These are phyloP conservation scores for Fomitopsis pulvina DNA, from an alignment of 768 basidiomycete species.

Conservation along the genomic window DNA sequence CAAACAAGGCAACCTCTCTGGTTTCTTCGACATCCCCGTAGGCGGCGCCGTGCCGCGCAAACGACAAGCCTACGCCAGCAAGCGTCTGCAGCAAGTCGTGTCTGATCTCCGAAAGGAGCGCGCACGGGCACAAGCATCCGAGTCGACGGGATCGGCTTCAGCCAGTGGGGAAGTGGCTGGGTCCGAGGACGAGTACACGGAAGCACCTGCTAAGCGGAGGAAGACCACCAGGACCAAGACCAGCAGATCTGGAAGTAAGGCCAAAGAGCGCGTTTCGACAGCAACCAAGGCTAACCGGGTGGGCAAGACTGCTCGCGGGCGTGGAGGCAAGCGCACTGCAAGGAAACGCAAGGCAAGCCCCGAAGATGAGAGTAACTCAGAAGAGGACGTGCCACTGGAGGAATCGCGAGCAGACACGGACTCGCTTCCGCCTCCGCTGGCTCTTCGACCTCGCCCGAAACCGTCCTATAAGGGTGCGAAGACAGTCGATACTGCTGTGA, in stretches of 20 bases:
- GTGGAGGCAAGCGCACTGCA: slow-evolving; percentile 8
- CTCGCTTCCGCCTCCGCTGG: slow-evolving; percentile 18
- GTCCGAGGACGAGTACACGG: slow-evolving; percentile 20
- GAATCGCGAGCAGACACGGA: slow-evolving; percentile 1
- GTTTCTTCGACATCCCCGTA: slow-evolving; percentile 65
- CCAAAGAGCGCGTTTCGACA: background rate
- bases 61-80: slow-evolving; percentile 78
- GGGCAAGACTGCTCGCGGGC: slow-evolving; percentile 2
- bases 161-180: slow-evolving; percentile 12
- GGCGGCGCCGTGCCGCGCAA: slow-evolving; percentile 76
- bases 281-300: background rate
- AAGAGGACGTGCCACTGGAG: slow-evolving; percentile 5
- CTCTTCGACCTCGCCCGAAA: slow-evolving; percentile 37
- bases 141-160: slow-evolving; percentile 3
- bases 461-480: slow-evolving; percentile 12
- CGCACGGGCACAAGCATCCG: slow-evolving; percentile 18
- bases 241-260: slow-evolving; percentile 4
- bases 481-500: background rate
- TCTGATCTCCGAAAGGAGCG: slow-evolving; percentile 62
- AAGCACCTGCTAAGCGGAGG: slow-evolving; percentile 27
- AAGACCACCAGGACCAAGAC: slow-evolving; percentile 16
- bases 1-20: slow-evolving; percentile 69
- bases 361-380: slow-evolving; percentile 3
- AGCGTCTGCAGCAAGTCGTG: slow-evolving; percentile 84
- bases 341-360: slow-evolving; percentile 17